A percentile compares a stretch with the other conserved stretches of the same genome.
Conservation (phyloP, 495 filamentous ascomycete species). For the Aspergillus cavernicola region DNA sequence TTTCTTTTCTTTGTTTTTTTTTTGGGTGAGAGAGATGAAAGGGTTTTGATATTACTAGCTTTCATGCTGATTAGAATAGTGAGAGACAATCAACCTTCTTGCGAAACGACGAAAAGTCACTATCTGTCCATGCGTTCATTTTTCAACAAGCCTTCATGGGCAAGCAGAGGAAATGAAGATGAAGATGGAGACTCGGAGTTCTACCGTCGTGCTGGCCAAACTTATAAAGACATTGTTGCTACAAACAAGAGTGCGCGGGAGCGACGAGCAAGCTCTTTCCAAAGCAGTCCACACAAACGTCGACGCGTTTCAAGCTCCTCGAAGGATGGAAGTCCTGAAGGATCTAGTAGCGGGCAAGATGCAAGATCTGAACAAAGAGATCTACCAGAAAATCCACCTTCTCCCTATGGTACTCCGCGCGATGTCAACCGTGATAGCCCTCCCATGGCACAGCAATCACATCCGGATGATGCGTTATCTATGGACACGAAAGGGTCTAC, state of each 20-base stretch:
- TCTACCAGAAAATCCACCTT: background rate
- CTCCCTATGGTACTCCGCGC: background rate
- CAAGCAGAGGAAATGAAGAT: constrained; percentile 36
- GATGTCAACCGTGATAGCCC: background rate
- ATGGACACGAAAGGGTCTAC: background rate
- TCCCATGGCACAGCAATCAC: background rate
- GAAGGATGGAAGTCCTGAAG: constrained; percentile 7
- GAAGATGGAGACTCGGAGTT: constrained; percentile 52
- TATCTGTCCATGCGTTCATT: constrained; percentile 53
- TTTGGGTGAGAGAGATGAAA: too few species aligned
- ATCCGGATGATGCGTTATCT: background rate
- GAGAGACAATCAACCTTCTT: background rate
- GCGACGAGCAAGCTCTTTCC: constrained; percentile 10
- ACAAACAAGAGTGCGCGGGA: constrained; percentile 42
- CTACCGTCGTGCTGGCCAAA: constrained; percentile 64
- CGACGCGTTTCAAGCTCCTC: constrained; percentile 2
- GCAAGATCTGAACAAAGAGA: background rate
- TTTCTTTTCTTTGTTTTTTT: too few species aligned
- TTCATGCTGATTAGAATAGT: background rate
- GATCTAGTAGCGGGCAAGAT: background rate
- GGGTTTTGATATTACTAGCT: background rate
- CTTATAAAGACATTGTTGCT: constrained; percentile 56
- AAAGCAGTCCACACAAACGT: constrained; percentile 12
- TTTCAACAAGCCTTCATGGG: constrained; percentile 65
- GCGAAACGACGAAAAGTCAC: background rate